Evolutionary conservation across 495 filamentous ascomycete genomes (phyloP).

Genomic region (Neurospora sp.): DNA sequence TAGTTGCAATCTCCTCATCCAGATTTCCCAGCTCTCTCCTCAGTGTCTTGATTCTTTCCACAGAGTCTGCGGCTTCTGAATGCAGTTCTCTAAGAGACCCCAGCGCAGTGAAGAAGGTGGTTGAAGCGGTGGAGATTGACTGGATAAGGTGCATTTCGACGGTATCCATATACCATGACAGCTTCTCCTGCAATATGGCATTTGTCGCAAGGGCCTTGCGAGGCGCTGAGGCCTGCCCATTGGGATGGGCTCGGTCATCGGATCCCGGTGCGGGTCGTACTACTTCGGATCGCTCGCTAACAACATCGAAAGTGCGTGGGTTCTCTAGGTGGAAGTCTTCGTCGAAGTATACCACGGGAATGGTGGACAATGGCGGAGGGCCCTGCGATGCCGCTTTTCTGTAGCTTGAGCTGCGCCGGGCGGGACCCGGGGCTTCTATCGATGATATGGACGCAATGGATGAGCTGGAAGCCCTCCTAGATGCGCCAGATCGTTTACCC

Average conservation of each 20-base stretch:
- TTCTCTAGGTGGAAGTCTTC: constrained; percentile 94
- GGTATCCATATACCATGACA: constrained; percentile 99
- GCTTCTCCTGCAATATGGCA: constrained; percentile 96
- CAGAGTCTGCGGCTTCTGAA: constrained; percentile 84
- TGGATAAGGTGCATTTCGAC: constrained; percentile 96
- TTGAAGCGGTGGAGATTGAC: constrained; percentile 88
- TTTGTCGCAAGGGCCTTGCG: constrained; percentile 91
- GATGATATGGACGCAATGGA: constrained; percentile 39
- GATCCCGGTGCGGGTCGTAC: constrained; percentile 54
- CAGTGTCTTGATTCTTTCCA: constrained; percentile 71
- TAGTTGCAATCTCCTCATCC: constrained; percentile 79
- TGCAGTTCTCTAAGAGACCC: constrained; percentile 86
- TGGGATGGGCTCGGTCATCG: constrained; percentile 45
- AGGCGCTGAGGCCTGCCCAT: constrained; percentile 53
- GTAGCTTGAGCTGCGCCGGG: constrained; percentile 42
- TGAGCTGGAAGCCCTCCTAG: constrained; percentile 36
- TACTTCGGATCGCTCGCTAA: constrained; percentile 92
- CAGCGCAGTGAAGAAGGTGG: constrained; percentile 91
- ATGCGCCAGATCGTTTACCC: constrained; percentile 26
- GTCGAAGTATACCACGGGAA: constrained; percentile 89
- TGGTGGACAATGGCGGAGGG: constrained; percentile 79
- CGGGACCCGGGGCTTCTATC: constrained; percentile 34
- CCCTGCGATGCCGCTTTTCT: constrained; percentile 47
- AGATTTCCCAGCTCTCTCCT: constrained; percentile 68
- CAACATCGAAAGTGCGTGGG: constrained; percentile 89